Conservation (phyloP, 1,284 basidiomycete genomes). For the Exobasidium rhododendri region DNA sequence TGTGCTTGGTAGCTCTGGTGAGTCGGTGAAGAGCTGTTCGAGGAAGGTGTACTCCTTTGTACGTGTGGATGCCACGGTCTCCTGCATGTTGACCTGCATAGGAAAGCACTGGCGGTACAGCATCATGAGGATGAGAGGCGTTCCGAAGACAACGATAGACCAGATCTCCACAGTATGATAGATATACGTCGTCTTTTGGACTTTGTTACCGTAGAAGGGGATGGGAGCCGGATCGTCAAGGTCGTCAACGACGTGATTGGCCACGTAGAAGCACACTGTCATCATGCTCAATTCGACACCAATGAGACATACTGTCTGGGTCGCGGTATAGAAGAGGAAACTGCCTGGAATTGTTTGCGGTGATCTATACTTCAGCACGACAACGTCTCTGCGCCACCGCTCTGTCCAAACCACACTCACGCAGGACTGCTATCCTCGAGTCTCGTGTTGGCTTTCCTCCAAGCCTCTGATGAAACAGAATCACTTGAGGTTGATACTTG, state of each 20-base stretch:
- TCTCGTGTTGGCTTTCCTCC: too few species aligned
- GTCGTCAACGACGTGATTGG: too few species aligned
- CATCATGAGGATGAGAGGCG: slow-evolving; percentile 6
- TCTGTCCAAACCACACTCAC: too few species aligned
- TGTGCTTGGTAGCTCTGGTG: too few species aligned
- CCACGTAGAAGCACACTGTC: too few species aligned
- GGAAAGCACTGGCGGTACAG: slow-evolving; percentile 5
- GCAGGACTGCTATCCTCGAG: too few species aligned
- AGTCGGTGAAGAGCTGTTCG: too few species aligned
- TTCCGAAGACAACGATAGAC: slow-evolving; percentile 1
- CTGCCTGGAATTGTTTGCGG: not conserved
- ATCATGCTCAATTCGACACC: too few species aligned
- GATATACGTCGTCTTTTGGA: not conserved
- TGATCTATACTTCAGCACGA: not conserved
- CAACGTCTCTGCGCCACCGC: too few species aligned
- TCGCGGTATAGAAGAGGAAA: not conserved
- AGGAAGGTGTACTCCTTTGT: too few species aligned
- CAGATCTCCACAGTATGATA: slow-evolving; percentile 8
- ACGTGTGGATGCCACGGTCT: not conserved
- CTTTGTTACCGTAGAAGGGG: not conserved
- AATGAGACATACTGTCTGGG: not conserved
- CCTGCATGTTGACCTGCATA: not conserved
- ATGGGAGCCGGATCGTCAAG: not conserved
- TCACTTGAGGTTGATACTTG: too few species aligned
- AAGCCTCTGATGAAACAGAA: too few species aligned